Percentiles rank a stretch among this genome's conserved stretches.
phyloP scores from a whole-genome alignment of 1,284 basidiomycete species.

The Abortiporus biennis region DNA sequence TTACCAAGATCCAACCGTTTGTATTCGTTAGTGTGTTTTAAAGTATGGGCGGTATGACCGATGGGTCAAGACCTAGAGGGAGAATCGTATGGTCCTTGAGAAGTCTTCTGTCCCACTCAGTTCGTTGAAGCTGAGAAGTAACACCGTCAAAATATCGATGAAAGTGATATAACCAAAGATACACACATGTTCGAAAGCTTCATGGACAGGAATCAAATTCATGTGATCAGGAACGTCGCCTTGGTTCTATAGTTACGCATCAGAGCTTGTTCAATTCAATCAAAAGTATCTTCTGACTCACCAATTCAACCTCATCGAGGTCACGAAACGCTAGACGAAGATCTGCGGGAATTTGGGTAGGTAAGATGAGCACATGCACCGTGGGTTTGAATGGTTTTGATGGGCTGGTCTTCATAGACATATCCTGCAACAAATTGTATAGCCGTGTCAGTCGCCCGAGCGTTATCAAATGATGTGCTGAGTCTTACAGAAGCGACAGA shows the following conservation, averaged over 20 bases:
- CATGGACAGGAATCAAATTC: slow-evolving; percentile 45
- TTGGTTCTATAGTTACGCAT: slow-evolving; percentile 41
- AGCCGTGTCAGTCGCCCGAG: slow-evolving; percentile 4
- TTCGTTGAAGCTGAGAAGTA: slow-evolving; percentile 31
- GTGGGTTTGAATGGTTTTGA: slow-evolving; percentile 61
- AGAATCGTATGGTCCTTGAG: slow-evolving; percentile 44
- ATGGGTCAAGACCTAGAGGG: slow-evolving; percentile 43
- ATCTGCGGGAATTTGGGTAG: slow-evolving; percentile 66
- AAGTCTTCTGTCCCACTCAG: slow-evolving; percentile 29
- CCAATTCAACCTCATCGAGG: slow-evolving; percentile 54
- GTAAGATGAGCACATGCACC: slow-evolving; percentile 64
- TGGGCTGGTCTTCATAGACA: slow-evolving; percentile 42
- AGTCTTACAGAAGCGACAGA: slow-evolving; percentile 44
- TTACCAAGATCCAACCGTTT: no score
- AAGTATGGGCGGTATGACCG: no score
- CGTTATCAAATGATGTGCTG: neutral
- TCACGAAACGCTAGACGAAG: slow-evolving; percentile 59
- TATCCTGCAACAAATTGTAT: slow-evolving; percentile 34
- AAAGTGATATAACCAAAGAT: slow-evolving; percentile 7
- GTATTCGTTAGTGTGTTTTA: no score
- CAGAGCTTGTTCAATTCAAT: slow-evolving; percentile 5
- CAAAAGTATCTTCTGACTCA: slow-evolving; percentile 26
- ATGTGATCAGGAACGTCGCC: slow-evolving; percentile 64
- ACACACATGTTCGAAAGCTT: slow-evolving; percentile 56
- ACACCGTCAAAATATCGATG: slow-evolving; percentile 14